Percentiles rank a stretch among this genome's conserved stretches.
phyloP scores from a whole-genome alignment of 495 filamentous ascomycete genomes.

The Neurospora terricola region DNA sequence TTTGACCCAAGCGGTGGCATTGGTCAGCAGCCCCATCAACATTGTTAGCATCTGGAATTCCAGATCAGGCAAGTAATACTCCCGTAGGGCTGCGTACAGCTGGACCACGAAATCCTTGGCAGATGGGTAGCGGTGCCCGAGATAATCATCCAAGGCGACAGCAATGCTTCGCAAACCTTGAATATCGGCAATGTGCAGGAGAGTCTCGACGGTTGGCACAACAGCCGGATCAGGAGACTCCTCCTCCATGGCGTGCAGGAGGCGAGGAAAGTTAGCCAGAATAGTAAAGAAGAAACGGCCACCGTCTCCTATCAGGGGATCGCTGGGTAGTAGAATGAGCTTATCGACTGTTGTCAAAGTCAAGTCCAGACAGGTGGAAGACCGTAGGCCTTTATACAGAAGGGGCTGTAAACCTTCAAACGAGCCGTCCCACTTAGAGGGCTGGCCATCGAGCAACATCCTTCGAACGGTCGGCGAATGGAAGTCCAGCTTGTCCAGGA shows the following conservation, averaged over 20 bases:
- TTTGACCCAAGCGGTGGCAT: slow-evolving; percentile 80
- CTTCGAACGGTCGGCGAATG: slow-evolving; percentile 55
- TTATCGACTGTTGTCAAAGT: slow-evolving; percentile 70
- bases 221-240: slow-evolving; percentile 43
- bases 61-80: slow-evolving; percentile 70
- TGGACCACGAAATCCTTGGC: slow-evolving; percentile 70
- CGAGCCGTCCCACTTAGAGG: slow-evolving; percentile 76
- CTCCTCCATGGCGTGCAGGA: slow-evolving; percentile 70
- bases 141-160: slow-evolving; percentile 56
- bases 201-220: slow-evolving; percentile 51
- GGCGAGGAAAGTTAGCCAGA: slow-evolving; percentile 82
- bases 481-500: slow-evolving; percentile 76
- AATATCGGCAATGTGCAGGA: slow-evolving; percentile 62
- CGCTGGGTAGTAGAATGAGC: slow-evolving; percentile 69
- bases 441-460: slow-evolving; percentile 64
- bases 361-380: slow-evolving; percentile 65
- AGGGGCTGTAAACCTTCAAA: slow-evolving; percentile 83
- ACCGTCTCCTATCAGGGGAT: slow-evolving; percentile 70
- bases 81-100: slow-evolving; percentile 63
- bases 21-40: slow-evolving; percentile 85
- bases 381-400: slow-evolving; percentile 84
- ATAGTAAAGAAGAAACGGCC: slow-evolving; percentile 73
- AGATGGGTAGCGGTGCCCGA: slow-evolving; percentile 55
- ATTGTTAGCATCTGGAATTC: slow-evolving; percentile 82
- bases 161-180: slow-evolving; percentile 51